phyloP scores from a whole-genome alignment of 1,139 yeast species.

The Kodamaea ohmeri region DNA sequence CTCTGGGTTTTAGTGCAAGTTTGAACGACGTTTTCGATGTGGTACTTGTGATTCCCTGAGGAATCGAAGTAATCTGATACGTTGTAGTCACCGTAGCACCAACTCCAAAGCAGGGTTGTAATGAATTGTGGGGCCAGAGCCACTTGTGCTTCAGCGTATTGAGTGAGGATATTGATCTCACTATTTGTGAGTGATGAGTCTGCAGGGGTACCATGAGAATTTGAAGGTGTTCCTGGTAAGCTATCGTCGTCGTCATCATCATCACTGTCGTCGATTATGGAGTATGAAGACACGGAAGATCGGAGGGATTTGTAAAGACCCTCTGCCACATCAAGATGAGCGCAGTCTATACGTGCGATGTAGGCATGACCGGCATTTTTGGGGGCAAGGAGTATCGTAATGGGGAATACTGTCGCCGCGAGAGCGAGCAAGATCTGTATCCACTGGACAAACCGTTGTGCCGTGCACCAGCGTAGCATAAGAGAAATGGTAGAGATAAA shows the following conservation, averaged over 20 bases:
- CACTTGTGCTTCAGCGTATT: slow-evolving; percentile 49
- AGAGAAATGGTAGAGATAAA: background rate
- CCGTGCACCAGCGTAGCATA: background rate
- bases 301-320: slow-evolving; percentile 52
- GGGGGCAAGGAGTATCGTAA: slow-evolving; percentile 32
- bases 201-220: background rate
- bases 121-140: slow-evolving; percentile 51
- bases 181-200: slow-evolving; percentile 44
- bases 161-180: slow-evolving; percentile 45
- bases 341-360: slow-evolving; percentile 44
- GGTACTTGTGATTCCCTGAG: slow-evolving; percentile 16
- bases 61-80: slow-evolving; percentile 16
- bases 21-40: slow-evolving; percentile 20
- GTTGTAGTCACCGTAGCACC: slow-evolving; percentile 48
- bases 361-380: slow-evolving; percentile 25
- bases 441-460: background rate
- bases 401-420: slow-evolving; percentile 21
- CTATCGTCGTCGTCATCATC: background rate
- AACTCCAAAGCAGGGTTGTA: slow-evolving; percentile 39
- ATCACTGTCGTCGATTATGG: slow-evolving; percentile 8
- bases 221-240: too few species aligned
- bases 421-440: slow-evolving; percentile 13
- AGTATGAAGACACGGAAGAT: slow-evolving; percentile 29
- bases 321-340: slow-evolving; percentile 48
- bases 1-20: slow-evolving; percentile 18